phyloP scores from a whole-genome alignment of 2,329 filamentous ascomycete genomes.

The Lachnellula suecica region DNA sequence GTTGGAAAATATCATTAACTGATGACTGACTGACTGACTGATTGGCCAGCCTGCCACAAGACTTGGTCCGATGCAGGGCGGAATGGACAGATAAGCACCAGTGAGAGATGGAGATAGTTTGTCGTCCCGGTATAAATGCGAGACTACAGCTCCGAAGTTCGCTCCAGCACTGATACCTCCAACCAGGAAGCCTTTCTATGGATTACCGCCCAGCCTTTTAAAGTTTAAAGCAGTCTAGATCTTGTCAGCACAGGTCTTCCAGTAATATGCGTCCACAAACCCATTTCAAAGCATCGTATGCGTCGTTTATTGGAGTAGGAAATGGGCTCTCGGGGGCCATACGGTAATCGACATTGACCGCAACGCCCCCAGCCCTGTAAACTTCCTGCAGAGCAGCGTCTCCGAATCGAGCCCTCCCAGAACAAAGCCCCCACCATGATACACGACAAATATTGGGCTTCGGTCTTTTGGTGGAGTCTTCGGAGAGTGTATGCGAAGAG shows the following conservation, averaged over 20 bases:
- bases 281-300: slow-evolving; percentile 47
- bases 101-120: slow-evolving; percentile 43
- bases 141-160: slow-evolving; percentile 38
- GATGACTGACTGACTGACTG: too few relatives aligned
- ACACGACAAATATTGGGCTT: slow-evolving; percentile 34
- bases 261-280: slow-evolving; percentile 19
- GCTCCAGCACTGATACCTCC: slow-evolving; percentile 48
- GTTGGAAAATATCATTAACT: too few relatives aligned
- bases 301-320: slow-evolving; percentile 42
- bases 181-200: slow-evolving; percentile 45
- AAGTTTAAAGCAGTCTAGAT: slow-evolving; percentile 37
- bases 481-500: slow-evolving; percentile 23
- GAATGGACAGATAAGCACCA: slow-evolving; percentile 45
- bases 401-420: slow-evolving; percentile 36
- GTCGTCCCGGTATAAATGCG: slow-evolving; percentile 41
- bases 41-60: too few relatives aligned
- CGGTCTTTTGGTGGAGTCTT: slow-evolving; percentile 15
- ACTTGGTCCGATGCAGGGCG: slow-evolving; percentile 26
- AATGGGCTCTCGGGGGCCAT: slow-evolving; percentile 47
- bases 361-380: slow-evolving; percentile 37
- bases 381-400: slow-evolving; percentile 33
- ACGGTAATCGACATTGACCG: slow-evolving; percentile 43
- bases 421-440: slow-evolving; percentile 36
- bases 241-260: neutral
- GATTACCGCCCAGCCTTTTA: slow-evolving; percentile 38